Evolutionary conservation across 306 rosid genomes (phyloP).

Genomic region (Prunus kanzakura): DNA sequence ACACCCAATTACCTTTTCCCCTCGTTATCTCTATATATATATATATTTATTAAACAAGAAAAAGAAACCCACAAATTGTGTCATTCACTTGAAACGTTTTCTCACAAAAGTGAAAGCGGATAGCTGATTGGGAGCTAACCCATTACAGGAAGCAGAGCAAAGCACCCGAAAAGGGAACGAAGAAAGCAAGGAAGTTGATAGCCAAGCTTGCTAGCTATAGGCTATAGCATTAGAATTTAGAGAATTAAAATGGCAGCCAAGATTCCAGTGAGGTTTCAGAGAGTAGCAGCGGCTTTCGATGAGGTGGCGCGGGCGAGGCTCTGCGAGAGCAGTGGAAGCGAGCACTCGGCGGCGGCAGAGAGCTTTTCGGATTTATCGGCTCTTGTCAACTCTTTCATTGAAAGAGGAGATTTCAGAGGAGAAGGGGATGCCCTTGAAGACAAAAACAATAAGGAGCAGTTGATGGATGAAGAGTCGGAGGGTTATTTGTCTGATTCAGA

Average conservation of each 20-base stretch:
- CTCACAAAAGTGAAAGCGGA: neutral
- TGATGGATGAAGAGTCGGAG: constrained; percentile 16
- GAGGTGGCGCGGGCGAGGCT: constrained; percentile 42
- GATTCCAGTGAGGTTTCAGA: constrained; percentile 49
- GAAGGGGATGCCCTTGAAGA: neutral
- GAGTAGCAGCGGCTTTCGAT: constrained; percentile 68
- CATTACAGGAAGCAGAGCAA: neutral
- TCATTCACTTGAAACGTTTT: neutral
- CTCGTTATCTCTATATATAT: neutral
- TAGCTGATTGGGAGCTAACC: neutral
- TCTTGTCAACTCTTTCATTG: constrained; percentile 77
- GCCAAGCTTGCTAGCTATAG: too few relatives aligned
- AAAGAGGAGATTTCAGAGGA: constrained; percentile 30
- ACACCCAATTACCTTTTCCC: neutral
- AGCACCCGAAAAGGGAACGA: neutral
- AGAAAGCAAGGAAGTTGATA: too few relatives aligned
- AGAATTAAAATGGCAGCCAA: constrained; percentile 3
- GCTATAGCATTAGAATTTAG: too few relatives aligned
- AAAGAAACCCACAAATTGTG: neutral
- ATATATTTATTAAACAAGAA: too few relatives aligned
- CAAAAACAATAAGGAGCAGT: neutral
- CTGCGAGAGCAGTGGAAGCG: constrained; percentile 86
- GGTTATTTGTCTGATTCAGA: constrained; percentile 31
- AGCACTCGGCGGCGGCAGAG: constrained; percentile 56
- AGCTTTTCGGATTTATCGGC: constrained; percentile 54